Evolutionary conservation across 139 green algal species (phyloP), one percentile per base, ranked within the genome.

Genomic region (Pleodorina starrii): DNA sequence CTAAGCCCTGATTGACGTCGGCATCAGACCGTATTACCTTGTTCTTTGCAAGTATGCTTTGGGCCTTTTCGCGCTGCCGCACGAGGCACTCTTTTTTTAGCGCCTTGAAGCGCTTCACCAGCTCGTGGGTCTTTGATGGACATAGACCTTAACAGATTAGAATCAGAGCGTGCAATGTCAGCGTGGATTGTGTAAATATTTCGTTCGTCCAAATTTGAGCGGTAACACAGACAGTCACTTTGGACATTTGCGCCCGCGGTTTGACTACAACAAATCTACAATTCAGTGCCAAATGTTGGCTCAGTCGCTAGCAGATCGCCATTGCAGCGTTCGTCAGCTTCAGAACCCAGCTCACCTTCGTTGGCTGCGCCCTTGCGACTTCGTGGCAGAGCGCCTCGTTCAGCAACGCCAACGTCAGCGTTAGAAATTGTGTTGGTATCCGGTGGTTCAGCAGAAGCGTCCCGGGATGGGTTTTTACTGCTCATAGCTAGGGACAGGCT

Each of bases 21-120:
- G n/a, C n/a, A n/a, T n/a, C n/a, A n/a, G n/a, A n/a, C n/a, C n/a
- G n/a, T n/a, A n/a, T 23, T 48, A 89, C 88, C 88, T 73, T 54
- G 84, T 88, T 92, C 17, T 43, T 27, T 9, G 84, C 59, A 6
- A 92, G 42, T 38, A 84, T n/a, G 0, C 44, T 42, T 14, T 29
- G 38, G 4, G 68, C 51, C 51, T 84, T 46, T 32, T 40, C 68
- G 25, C 75, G 66, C 46, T 92, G 85, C 36, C 40, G 32, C 14
- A 59, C 29, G 16, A 66, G 27, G 44, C 46, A 91, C 44, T 91
- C 81, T 73, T 86, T 59, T 35, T 86, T 81, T 3, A 89, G 82
- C 9, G 50, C 6, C 5, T 51, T 72, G 46, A 75, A 91, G 19
- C 74, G 51, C 36, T 69, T 54, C 46, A 85, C 86, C 9, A 91